These are phyloP conservation scores for Lithocarpus polystachyus DNA, from an alignment of 306 rosid genomes.

Conservation along the genomic window DNA sequence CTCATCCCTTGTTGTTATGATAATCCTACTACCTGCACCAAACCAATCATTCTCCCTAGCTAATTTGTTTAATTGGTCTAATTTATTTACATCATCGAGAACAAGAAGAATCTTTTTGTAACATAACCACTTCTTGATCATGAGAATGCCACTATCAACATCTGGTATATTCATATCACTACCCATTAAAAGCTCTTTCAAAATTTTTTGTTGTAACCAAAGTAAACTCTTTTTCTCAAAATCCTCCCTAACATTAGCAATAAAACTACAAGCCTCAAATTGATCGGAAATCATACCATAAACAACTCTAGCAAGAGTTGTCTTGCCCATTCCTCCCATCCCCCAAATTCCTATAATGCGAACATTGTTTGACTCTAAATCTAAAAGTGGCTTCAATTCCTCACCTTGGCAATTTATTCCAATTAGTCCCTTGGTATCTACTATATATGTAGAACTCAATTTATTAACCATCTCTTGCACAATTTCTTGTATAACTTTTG, in stretches of 20 bases:
- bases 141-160: neutral
- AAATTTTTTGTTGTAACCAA: neutral
- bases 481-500: too few relatives aligned
- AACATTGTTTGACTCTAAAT: neutral
- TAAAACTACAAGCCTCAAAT: neutral
- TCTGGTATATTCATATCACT: neutral
- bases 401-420: neutral
- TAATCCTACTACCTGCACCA: too few relatives aligned
- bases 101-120: too few relatives aligned
- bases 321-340: conserved; percentile 11
- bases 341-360: neutral
- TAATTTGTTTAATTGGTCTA: too few relatives aligned
- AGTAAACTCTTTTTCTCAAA: neutral
- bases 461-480: too few relatives aligned
- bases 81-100: too few relatives aligned
- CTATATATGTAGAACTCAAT: too few relatives aligned
- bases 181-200: neutral
- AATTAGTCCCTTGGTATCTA: neutral
- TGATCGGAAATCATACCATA: neutral
- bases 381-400: neutral
- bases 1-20: too few relatives aligned
- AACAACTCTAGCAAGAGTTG: neutral
- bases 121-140: too few relatives aligned
- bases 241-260: neutral
- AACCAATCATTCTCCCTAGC: too few relatives aligned